Evolutionary conservation across 2,329 filamentous ascomycete species (phyloP).

Genomic region (Scolecobasidium constrictum): DNA sequence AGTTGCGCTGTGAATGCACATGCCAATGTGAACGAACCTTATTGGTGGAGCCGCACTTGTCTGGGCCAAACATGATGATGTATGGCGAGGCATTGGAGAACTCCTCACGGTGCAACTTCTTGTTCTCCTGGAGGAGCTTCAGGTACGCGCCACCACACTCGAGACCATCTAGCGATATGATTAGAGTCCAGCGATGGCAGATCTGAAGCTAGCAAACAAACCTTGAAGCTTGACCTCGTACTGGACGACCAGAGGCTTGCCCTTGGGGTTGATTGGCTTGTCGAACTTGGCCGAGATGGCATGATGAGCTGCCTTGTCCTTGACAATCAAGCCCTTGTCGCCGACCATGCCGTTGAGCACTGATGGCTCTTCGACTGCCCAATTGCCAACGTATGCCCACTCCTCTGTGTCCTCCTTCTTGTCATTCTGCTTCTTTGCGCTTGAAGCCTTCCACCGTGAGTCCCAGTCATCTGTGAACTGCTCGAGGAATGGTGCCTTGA

Average conservation of each 20-base stretch:
- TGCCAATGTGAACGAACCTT: no score
- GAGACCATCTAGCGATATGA: slow-evolving; percentile 60
- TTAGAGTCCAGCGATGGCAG: slow-evolving; percentile 21
- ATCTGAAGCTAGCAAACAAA: slow-evolving; percentile 37
- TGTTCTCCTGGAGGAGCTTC: slow-evolving; percentile 97
- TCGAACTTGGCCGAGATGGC: slow-evolving; percentile 98
- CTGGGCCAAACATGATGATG: slow-evolving; percentile 99
- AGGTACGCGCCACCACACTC: slow-evolving; percentile 98
- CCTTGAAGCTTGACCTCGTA: slow-evolving; percentile 99
- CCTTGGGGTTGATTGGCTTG: slow-evolving; percentile 94
- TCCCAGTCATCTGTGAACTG: slow-evolving; percentile 98
- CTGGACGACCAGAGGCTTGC: slow-evolving; percentile 91
- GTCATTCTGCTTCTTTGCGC: slow-evolving; percentile 91
- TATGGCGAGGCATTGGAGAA: slow-evolving; percentile 97
- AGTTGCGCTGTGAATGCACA: no score
- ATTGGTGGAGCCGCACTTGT: slow-evolving; percentile 99
- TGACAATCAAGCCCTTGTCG: slow-evolving; percentile 94
- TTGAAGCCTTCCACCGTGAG: slow-evolving; percentile 81
- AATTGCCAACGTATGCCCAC: slow-evolving; percentile 95
- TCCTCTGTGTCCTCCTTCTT: slow-evolving; percentile 59
- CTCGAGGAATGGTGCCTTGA: slow-evolving; percentile 94
- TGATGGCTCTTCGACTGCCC: slow-evolving; percentile 88
- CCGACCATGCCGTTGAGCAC: slow-evolving; percentile 87
- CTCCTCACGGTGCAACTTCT: slow-evolving; percentile 91
- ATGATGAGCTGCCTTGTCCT: slow-evolving; percentile 96